These are phyloP conservation scores for Penicillium cinerascens DNA, from an alignment of 495 filamentous ascomycete species.

Conservation along the genomic window DNA sequence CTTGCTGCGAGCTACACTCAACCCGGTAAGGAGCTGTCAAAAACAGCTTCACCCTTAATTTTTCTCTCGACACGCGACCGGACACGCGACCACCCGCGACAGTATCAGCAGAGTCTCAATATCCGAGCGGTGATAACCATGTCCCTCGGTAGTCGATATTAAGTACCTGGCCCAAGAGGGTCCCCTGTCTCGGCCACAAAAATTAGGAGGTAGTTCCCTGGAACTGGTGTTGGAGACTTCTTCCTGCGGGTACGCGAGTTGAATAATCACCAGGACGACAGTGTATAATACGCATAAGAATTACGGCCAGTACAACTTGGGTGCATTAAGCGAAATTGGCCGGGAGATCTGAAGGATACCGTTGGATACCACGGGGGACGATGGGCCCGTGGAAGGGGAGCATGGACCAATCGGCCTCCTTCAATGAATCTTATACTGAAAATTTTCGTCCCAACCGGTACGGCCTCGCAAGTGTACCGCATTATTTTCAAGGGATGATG, in stretches of 20 bases:
- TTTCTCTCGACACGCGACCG: neutral
- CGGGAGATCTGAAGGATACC: conserved; percentile 22
- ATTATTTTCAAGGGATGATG: neutral
- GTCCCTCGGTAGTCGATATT: neutral
- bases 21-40: neutral
- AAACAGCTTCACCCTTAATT: neutral
- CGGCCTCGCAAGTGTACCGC: neutral
- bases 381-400: conserved; percentile 13
- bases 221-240: neutral
- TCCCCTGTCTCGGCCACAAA: neutral
- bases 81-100: neutral
- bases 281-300: conserved; percentile 4
- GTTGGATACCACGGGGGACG: conserved; percentile 26
- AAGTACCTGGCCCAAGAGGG: neutral
- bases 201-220: neutral
- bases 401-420: conserved; percentile 13
- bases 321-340: conserved; percentile 38
- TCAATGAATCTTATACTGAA: conserved; percentile 24
- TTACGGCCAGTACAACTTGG: conserved; percentile 19
- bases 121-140: neutral
- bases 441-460: conserved; percentile 7
- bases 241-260: neutral
- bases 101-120: neutral
- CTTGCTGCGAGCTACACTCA: neutral
- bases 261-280: conserved; percentile 4